These are phyloP conservation scores for Solanum chaucha DNA, from an alignment of 257 asterid genomes.

Conservation along the genomic window DNA sequence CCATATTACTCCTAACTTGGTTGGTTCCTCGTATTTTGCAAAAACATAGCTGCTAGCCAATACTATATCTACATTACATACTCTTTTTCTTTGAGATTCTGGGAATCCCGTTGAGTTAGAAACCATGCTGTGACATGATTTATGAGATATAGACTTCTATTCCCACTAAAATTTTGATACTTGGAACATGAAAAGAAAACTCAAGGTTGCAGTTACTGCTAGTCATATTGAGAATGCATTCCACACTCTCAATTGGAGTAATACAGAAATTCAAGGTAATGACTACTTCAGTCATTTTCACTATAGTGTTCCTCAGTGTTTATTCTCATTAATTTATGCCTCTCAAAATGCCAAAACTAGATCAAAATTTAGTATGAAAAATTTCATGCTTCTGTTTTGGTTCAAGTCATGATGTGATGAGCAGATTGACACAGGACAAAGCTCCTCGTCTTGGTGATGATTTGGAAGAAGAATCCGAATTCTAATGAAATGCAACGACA, in stretches of 20 bases:
- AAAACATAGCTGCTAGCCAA: background rate
- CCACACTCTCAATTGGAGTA: background rate
- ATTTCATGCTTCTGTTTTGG: background rate
- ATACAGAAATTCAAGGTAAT: background rate
- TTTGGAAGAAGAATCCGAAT: conserved; percentile 6
- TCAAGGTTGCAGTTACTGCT: background rate
- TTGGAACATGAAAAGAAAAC: background rate
- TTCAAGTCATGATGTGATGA: conserved; percentile 55
- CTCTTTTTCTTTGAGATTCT: background rate
- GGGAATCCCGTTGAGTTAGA: background rate
- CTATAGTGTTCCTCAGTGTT: background rate
- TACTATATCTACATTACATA: background rate
- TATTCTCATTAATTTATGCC: background rate
- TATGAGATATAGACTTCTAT: background rate
- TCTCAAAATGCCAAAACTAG: background rate
- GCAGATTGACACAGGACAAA: conserved; percentile 35
- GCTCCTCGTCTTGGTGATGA: conserved; percentile 24
- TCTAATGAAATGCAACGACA: background rate
- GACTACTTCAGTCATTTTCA: background rate
- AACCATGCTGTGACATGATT: background rate
- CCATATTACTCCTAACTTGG: background rate
- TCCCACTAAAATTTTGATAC: background rate
- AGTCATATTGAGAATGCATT: background rate
- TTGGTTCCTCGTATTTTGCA: background rate
- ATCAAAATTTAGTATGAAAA: background rate